These are phyloP conservation scores for Fusarium torulosum DNA, from an alignment of 2,329 filamentous ascomycete genomes.

Conservation along the genomic window DNA sequence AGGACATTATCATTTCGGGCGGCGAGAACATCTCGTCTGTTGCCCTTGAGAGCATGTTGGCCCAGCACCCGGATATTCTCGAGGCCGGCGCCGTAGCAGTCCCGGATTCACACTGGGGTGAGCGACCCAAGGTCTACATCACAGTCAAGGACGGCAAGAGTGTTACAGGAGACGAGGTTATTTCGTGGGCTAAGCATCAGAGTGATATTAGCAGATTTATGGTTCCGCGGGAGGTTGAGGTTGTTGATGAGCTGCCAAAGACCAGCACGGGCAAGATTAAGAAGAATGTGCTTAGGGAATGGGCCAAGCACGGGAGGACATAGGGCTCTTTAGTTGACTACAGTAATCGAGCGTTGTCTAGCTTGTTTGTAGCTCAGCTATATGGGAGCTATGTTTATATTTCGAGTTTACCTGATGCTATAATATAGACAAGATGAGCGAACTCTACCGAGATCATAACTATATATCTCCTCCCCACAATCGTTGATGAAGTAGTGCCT, in stretches of 20 bases:
- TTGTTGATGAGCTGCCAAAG: conserved; percentile 92
- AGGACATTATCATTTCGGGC: conserved; percentile 98
- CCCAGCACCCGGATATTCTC: conserved; percentile 87
- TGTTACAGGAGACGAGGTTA: conserved; percentile 70
- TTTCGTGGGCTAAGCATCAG: conserved; percentile 86
- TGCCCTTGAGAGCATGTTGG: conserved; percentile 89
- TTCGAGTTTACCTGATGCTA: conserved; percentile 6
- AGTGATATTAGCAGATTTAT: conserved; percentile 91
- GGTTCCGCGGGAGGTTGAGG: conserved; percentile 79
- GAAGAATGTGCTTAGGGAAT: conserved; percentile 92
- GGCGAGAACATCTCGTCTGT: conserved; percentile 98
- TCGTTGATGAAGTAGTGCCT: not conserved
- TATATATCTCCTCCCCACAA: no score
- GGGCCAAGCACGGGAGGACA: conserved; percentile 66
- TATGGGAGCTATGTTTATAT: conserved; percentile 8
- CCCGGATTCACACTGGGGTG: conserved; percentile 91
- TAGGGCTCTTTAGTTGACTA: conserved; percentile 11
- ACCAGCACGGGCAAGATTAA: conserved; percentile 96
- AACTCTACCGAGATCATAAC: not conserved
- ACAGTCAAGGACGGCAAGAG: conserved; percentile 78
- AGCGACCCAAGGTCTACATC: conserved; percentile 93
- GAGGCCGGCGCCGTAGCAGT: conserved; percentile 94
- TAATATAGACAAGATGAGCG: conserved; percentile 9
- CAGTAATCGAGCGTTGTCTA: not conserved
- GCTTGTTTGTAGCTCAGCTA: not conserved